A percentile compares a stretch with the other conserved stretches of the same genome.
Conservation (phyloP, 2,329 filamentous ascomycete species). For the Pestalotiopsis sp. region DNA sequence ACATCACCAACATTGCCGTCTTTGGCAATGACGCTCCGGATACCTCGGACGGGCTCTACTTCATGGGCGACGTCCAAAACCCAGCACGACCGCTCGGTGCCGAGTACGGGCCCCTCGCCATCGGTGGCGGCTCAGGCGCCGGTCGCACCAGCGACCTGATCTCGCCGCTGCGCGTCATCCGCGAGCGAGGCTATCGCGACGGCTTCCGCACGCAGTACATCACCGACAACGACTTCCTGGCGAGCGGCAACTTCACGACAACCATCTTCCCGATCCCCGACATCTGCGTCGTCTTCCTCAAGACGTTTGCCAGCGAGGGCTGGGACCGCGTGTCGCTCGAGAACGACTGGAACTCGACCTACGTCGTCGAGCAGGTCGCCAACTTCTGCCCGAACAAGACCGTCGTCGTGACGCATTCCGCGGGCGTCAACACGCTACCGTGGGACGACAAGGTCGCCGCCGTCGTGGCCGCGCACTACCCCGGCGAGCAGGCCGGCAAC, state of each 20-base stretch:
- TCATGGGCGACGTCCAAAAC: not conserved
- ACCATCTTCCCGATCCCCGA: conserved; percentile 32
- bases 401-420: conserved; percentile 50
- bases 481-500: conserved; percentile 65
- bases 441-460: conserved; percentile 59
- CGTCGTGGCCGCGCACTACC: conserved; percentile 62
- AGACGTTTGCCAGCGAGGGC: conserved; percentile 65
- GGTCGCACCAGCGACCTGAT: conserved; percentile 55
- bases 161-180: conserved; percentile 56
- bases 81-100: conserved; percentile 11
- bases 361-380: conserved; percentile 50
- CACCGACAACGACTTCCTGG: not conserved
- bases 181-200: conserved; percentile 43
- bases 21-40: conserved; percentile 51
- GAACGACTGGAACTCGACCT: conserved; percentile 56
- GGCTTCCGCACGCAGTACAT: conserved; percentile 3
- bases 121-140: conserved; percentile 60
- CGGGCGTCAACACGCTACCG: conserved; percentile 61
- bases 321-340: conserved; percentile 55
- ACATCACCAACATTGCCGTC: conserved; percentile 43
- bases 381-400: conserved; percentile 41
- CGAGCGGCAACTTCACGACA: not conserved
- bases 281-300: conserved; percentile 59
- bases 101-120: conserved; percentile 52
- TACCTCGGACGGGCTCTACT: conserved; percentile 54